Conservation (phyloP, 2,329 filamentous ascomycete species). For the Ambrosiella beaveri region DNA sequence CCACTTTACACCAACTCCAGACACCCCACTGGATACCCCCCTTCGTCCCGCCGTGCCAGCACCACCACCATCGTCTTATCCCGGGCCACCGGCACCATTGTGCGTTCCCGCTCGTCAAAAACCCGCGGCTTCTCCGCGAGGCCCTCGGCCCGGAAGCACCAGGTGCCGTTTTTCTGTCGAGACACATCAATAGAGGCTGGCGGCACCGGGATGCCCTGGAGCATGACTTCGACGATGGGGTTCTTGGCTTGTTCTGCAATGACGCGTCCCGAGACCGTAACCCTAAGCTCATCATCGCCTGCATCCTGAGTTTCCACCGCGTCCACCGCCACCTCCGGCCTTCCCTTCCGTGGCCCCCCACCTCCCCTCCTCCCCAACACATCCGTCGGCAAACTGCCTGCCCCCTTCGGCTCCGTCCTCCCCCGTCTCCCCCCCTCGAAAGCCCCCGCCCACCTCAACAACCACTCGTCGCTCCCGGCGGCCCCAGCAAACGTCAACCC, state of each 20-base stretch:
- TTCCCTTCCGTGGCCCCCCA: not conserved
- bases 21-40: slow-evolving; percentile 11
- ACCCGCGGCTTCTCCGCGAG: not conserved
- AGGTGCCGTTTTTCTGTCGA: not conserved
- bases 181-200: not conserved
- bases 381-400: slow-evolving; percentile 13
- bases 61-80: slow-evolving; percentile 15
- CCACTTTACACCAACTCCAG: slow-evolving; percentile 11
- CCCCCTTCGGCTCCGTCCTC: slow-evolving; percentile 11
- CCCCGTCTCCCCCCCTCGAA: slow-evolving; percentile 13
- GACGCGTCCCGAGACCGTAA: not conserved
- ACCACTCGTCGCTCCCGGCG: slow-evolving; percentile 26
- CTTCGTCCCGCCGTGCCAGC: slow-evolving; percentile 9
- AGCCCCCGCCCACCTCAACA: slow-evolving; percentile 17
- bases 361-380: not conserved
- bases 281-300: not conserved
- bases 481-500: slow-evolving; percentile 34
- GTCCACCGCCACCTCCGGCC: not conserved
- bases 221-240: slow-evolving; percentile 2
- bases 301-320: not conserved
- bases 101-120: slow-evolving; percentile 11
- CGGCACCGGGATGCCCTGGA: slow-evolving; percentile 4
- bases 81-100: slow-evolving; percentile 13
- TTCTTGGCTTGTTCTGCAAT: not conserved
- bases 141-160: slow-evolving; percentile 5